Base-by-base conservation (phyloP, 2,329 filamentous ascomycete species). In the Chalara sp. region DNA sequence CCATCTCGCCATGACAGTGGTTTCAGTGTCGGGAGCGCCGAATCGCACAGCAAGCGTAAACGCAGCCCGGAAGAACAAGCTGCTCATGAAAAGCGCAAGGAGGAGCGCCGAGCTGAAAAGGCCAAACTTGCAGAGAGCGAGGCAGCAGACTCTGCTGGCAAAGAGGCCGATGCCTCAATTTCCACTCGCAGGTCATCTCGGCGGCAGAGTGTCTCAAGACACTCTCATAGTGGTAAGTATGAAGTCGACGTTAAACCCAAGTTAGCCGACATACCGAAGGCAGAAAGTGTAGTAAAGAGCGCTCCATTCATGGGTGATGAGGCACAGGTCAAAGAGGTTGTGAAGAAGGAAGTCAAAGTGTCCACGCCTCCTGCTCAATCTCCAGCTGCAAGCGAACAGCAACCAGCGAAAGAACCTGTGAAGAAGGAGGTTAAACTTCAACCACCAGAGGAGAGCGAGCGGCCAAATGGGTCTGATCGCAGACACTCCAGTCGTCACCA, bases 61-160 rank as follows among this genome's bases (percentile, higher is more conserved):
- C 55, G 62, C 4, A 61, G 57, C 8, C 58, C 60, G 3, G 61
- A 63, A 41, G 62, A 65, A 45, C 61, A 66, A 53, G 57, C 56
- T 42, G 63, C 59, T 13, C 62, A 65, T 47, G 63, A 65, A 5
- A 56, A 55, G 39, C 53, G 62, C 6, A 65, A 63, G 50, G 59
- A 57, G 6, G 61, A 60, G 33, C 53, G 58, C 31, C 49, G 57
- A 28, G 53, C 53, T 21, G 54, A 53, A n/a, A 58, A 53, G 33
- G 51, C 43, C 28, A 57, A 53, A 39, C 55, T 41, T n/a, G 53
- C 45, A 5, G 56, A 59, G 29, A 42, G 48, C 5, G 59, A 58
- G 33, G 58, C 44, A 33, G 52, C 57, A 4, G 52, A 56, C 8
- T 35, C 32, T 8, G 51, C 56, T 47, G 55, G 46, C 8, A 42